Percentiles rank a stretch among this genome's conserved stretches.
Evolutionary conservation across 331 rosid species (phyloP).

Genomic region (Quercus phellos): DNA sequence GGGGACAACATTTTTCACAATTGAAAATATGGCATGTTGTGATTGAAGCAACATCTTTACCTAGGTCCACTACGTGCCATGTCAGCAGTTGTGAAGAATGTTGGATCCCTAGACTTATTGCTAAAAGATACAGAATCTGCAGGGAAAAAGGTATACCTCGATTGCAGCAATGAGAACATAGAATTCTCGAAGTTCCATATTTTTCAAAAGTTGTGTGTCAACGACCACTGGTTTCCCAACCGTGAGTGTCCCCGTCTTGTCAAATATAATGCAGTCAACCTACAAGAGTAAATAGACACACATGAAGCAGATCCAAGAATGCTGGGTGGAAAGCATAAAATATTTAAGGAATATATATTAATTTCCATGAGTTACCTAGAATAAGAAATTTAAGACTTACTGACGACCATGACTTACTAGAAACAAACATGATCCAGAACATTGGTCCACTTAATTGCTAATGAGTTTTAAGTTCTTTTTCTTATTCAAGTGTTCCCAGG

Average conservation of each 20-base stretch:
- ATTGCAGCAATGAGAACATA: slow-evolving; percentile 62
- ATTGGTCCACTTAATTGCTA: no score
- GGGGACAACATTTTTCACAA: no score
- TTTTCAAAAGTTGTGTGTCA: slow-evolving; percentile 44
- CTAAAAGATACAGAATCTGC: background rate
- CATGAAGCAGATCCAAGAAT: background rate
- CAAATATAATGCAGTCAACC: slow-evolving; percentile 78
- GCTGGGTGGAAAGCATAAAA: background rate
- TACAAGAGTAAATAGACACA: slow-evolving; percentile 15
- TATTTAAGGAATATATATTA: background rate
- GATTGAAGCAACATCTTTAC: no score
- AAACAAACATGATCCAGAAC: no score
- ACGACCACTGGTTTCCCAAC: slow-evolving; percentile 75
- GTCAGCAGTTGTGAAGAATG: no score
- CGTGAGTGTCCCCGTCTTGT: slow-evolving; percentile 91
- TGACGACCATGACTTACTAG: background rate
- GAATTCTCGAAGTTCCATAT: slow-evolving; percentile 45
- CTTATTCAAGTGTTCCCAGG: no score
- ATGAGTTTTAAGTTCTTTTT: no score
- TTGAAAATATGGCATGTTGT: no score
- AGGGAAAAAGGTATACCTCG: slow-evolving; percentile 40
- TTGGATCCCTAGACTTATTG: no score
- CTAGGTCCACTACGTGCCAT: no score
- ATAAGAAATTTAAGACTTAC: background rate
- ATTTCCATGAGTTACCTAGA: background rate